Conservation (phyloP, 495 filamentous ascomycete genomes). For the Talaromyces ruber region DNA sequence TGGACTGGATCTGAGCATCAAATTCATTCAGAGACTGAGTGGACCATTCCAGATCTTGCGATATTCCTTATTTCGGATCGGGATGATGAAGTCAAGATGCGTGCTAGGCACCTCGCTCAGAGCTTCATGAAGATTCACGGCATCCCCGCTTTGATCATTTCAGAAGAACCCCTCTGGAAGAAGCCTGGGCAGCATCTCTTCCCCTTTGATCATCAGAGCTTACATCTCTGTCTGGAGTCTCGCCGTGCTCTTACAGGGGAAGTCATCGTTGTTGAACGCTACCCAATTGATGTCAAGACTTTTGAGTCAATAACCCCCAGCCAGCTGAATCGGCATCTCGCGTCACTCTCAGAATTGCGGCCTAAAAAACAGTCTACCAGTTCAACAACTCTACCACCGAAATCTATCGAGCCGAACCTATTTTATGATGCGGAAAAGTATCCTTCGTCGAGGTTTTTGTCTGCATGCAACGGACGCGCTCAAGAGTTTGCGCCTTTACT, state of each 20-base stretch:
- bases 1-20: slow-evolving; percentile 40
- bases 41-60: slow-evolving; percentile 64
- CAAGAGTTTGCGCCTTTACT: slow-evolving; percentile 29
- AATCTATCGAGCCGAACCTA: slow-evolving; percentile 7
- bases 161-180: slow-evolving; percentile 48
- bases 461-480: slow-evolving; percentile 23
- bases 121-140: slow-evolving; percentile 56
- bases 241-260: slow-evolving; percentile 40
- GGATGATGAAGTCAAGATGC: slow-evolving; percentile 37
- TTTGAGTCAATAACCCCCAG: slow-evolving; percentile 64
- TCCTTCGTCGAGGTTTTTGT: slow-evolving; percentile 17
- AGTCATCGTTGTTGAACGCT: slow-evolving; percentile 44
- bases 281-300: slow-evolving; percentile 65
- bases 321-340: slow-evolving; percentile 68
- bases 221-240: slow-evolving; percentile 66
- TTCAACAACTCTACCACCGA: slow-evolving; percentile 15
- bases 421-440: slow-evolving; percentile 20
- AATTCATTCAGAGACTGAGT: slow-evolving; percentile 38
- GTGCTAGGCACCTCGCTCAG: slow-evolving; percentile 47
- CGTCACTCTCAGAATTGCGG: slow-evolving; percentile 50
- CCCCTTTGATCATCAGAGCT: slow-evolving; percentile 42
- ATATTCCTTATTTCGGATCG: slow-evolving; percentile 55
- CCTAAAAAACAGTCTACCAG: slow-evolving; percentile 17
- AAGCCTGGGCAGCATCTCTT: slow-evolving; percentile 27
- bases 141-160: slow-evolving; percentile 60